These are phyloP conservation scores for Backusella sp. DNA, from an alignment of 192 early-diverging fungal species.

Conservation along the genomic window DNA sequence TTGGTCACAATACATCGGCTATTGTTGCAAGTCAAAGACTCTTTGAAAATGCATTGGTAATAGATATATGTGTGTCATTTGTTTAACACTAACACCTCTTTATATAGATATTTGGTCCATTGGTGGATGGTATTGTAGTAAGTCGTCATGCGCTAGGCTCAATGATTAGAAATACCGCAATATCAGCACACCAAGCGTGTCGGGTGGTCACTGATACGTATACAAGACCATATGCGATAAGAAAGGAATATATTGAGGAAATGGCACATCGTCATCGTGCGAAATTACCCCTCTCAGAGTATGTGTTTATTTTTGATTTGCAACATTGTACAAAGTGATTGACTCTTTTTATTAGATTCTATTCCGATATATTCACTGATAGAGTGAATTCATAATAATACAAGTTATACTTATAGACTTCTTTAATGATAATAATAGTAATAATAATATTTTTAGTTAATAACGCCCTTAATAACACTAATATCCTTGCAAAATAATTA, in stretches of 20 bases:
- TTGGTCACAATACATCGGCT: slow-evolving; percentile 16
- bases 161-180: slow-evolving; percentile 70
- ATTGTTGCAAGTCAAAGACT: slow-evolving; percentile 33
- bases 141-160: slow-evolving; percentile 63
- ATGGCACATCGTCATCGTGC: slow-evolving; percentile 36
- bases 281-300: slow-evolving; percentile 42
- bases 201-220: slow-evolving; percentile 52
- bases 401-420: not conserved
- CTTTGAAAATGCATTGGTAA: slow-evolving; percentile 50
- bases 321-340: not conserved
- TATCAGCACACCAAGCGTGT: slow-evolving; percentile 61
- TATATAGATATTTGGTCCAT: slow-evolving; percentile 58
- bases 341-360: slow-evolving; percentile 13
- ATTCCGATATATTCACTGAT: slow-evolving; percentile 18
- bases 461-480: not conserved
- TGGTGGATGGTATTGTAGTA: slow-evolving; percentile 73
- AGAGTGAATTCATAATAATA: not conserved
- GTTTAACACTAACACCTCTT: not conserved
- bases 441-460: not conserved
- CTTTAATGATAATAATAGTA: not conserved
- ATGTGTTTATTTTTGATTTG: slow-evolving; percentile 13
- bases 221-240: slow-evolving; percentile 52
- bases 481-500: not conserved
- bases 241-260: slow-evolving; percentile 50
- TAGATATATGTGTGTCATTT: not conserved